A percentile compares a stretch with the other conserved stretches of the same genome.
Conservation (phyloP, 2,329 filamentous ascomycete species). For the Pseudocercospora crystallina region DNA sequence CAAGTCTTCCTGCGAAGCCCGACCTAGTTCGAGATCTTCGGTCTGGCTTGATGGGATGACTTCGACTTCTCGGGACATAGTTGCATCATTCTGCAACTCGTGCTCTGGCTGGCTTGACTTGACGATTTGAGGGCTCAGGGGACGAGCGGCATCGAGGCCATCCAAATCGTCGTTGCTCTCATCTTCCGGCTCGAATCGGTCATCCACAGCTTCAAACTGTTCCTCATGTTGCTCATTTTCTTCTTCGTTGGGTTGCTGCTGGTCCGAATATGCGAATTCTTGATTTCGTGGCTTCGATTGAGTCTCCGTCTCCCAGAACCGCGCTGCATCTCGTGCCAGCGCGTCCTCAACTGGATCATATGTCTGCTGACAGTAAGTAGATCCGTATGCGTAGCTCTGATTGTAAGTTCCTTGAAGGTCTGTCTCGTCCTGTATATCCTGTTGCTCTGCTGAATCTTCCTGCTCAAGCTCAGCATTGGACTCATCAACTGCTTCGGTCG, state of each 20-base stretch:
- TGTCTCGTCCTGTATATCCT: too few relatives aligned
- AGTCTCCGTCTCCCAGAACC: slow-evolving; percentile 17
- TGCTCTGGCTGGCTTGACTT: background rate
- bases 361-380: slow-evolving; percentile 16
- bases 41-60: background rate
- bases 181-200: background rate
- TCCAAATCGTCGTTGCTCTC: background rate
- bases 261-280: background rate
- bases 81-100: too few relatives aligned
- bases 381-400: too few relatives aligned
- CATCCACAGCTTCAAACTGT: background rate
- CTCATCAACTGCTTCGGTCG: background rate
- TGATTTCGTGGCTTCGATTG: slow-evolving; percentile 12
- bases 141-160: background rate
- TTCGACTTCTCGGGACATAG: too few relatives aligned
- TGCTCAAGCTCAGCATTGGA: too few relatives aligned
- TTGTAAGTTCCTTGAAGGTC: too few relatives aligned
- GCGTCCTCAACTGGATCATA: slow-evolving; percentile 23
- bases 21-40: background rate
- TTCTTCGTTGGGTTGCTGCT: background rate
- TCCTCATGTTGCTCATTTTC: background rate
- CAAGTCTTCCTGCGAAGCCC: background rate
- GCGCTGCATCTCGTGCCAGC: slow-evolving; percentile 19
- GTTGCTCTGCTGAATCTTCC: too few relatives aligned
- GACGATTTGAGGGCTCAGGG: background rate